These are phyloP conservation scores for Aspergillus clavatus DNA, from an alignment of 2,329 filamentous ascomycete species.

Conservation along the genomic window DNA sequence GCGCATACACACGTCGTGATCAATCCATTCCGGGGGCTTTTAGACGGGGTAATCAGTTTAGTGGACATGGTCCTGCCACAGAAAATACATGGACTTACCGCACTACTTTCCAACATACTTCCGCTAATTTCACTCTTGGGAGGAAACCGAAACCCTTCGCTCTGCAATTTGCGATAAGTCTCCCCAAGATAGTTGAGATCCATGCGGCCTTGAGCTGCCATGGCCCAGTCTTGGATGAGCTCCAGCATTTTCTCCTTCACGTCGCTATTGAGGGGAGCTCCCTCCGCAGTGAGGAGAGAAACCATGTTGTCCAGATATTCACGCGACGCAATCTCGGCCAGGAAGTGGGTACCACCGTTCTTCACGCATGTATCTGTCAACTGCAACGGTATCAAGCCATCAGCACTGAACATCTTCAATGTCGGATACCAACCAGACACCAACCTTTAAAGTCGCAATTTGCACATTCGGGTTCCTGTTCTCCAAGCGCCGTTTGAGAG, in stretches of 20 bases:
- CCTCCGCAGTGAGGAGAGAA: slow-evolving; percentile 79
- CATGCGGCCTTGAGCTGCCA: slow-evolving; percentile 76
- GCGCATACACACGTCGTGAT: slow-evolving; percentile 98
- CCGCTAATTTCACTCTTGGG: slow-evolving; percentile 82
- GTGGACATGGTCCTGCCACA: background rate
- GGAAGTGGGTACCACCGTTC: slow-evolving; percentile 93
- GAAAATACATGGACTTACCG: slow-evolving; percentile 54
- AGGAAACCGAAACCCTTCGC: slow-evolving; percentile 83
- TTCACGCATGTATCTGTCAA: slow-evolving; percentile 98
- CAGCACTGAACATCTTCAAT: slow-evolving; percentile 9
- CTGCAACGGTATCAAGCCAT: slow-evolving; percentile 38
- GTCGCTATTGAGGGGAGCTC: slow-evolving; percentile 70
- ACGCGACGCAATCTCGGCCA: slow-evolving; percentile 88
- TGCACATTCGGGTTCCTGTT: slow-evolving; percentile 98
- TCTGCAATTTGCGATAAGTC: slow-evolving; percentile 75
- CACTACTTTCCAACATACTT: slow-evolving; percentile 96
- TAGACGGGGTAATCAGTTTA: slow-evolving; percentile 8
- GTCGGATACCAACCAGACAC: slow-evolving; percentile 15
- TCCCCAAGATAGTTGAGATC: slow-evolving; percentile 83
- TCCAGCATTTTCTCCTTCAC: slow-evolving; percentile 89
- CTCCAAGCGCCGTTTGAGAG: slow-evolving; percentile 86
- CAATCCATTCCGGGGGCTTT: slow-evolving; percentile 92
- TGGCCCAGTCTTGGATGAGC: slow-evolving; percentile 88
- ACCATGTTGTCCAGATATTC: slow-evolving; percentile 98
- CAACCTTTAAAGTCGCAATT: slow-evolving; percentile 84